phyloP scores from a whole-genome alignment of 805 yeast species.

The Kuraishia ogatae region DNA sequence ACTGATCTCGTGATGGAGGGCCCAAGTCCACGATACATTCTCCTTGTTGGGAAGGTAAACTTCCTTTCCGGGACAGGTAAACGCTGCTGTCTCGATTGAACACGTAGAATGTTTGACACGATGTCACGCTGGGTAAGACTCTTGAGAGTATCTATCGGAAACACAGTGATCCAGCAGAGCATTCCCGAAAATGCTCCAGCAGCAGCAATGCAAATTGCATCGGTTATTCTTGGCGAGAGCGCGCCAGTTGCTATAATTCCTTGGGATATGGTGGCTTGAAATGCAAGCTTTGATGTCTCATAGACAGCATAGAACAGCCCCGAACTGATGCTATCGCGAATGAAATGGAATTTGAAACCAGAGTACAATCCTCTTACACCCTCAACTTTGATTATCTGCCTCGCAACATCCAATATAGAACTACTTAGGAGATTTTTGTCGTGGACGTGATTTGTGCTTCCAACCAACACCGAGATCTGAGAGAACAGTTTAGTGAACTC shows the following conservation, averaged over 20 bases:
- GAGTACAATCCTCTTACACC: conserved; percentile 64
- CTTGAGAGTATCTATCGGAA: conserved; percentile 77
- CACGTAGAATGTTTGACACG: conserved; percentile 55
- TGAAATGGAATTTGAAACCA: conserved; percentile 59
- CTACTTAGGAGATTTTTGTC: conserved; percentile 20
- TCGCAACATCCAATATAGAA: conserved; percentile 32
- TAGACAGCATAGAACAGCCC: conserved; percentile 70
- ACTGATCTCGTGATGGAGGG: conserved; percentile 68
- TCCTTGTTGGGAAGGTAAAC: conserved; percentile 30
- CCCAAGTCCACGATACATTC: conserved; percentile 70
- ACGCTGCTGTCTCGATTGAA: conserved; percentile 35
- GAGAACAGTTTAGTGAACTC: conserved; percentile 78
- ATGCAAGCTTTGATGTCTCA: conserved; percentile 57
- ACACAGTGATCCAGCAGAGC: conserved; percentile 64
- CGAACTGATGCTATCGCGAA: conserved; percentile 63
- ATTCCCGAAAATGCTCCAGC: conserved; percentile 82
- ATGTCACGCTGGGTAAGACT: conserved; percentile 68
- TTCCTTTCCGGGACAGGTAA: conserved; percentile 24
- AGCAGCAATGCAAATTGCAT: conserved; percentile 40
- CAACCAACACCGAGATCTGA: conserved; percentile 51
- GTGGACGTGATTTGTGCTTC: conserved; percentile 9
- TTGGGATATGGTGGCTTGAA: conserved; percentile 12
- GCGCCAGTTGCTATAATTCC: conserved; percentile 9
- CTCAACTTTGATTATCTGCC: conserved; percentile 44
- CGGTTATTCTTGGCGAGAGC: conserved; percentile 15